Percentiles rank a stretch among this genome's conserved stretches.
Conservation (phyloP, 805 yeast genomes). For the Candida chauliodis region DNA sequence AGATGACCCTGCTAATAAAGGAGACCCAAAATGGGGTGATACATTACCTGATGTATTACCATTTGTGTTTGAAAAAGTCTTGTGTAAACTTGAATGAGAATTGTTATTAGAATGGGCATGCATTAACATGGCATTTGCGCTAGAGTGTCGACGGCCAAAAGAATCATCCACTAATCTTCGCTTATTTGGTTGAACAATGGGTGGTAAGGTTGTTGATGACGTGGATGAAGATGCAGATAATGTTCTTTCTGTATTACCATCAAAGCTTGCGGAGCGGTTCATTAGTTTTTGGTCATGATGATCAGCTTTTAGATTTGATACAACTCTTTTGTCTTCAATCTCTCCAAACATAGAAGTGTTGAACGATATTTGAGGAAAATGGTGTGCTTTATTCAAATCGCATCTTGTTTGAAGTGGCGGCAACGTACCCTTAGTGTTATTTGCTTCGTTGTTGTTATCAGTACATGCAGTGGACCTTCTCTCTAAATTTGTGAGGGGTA, state of each 20-base stretch:
- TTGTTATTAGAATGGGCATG: slow-evolving; percentile 8
- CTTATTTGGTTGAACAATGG: slow-evolving; percentile 19
- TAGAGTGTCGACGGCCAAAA: slow-evolving; percentile 22
- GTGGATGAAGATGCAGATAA: slow-evolving; percentile 1
- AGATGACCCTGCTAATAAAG: slow-evolving; percentile 21
- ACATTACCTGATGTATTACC: slow-evolving; percentile 8
- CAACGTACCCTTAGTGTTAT: background rate
- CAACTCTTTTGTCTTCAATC: background rate
- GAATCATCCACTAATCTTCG: slow-evolving; percentile 26
- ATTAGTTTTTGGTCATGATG: slow-evolving; percentile 8
- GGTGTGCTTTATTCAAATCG: background rate
- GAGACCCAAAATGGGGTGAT: slow-evolving; percentile 32
- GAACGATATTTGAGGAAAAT: slow-evolving; percentile 33
- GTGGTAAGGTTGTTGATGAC: slow-evolving; percentile 17
- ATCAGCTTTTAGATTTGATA: slow-evolving; percentile 1
- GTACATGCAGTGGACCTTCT: slow-evolving; percentile 1
- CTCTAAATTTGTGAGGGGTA: no score
- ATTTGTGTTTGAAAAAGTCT: slow-evolving; percentile 3
- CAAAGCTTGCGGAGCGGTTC: slow-evolving; percentile 25
- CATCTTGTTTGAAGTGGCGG: background rate
- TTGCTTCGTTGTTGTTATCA: background rate
- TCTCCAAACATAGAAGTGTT: slow-evolving; percentile 37
- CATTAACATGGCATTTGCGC: slow-evolving; percentile 18
- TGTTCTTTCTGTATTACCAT: slow-evolving; percentile 9
- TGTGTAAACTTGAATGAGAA: slow-evolving; percentile 20